phyloP scores from a whole-genome alignment of 179 eudicot species.

The Beta macrorhiza region DNA sequence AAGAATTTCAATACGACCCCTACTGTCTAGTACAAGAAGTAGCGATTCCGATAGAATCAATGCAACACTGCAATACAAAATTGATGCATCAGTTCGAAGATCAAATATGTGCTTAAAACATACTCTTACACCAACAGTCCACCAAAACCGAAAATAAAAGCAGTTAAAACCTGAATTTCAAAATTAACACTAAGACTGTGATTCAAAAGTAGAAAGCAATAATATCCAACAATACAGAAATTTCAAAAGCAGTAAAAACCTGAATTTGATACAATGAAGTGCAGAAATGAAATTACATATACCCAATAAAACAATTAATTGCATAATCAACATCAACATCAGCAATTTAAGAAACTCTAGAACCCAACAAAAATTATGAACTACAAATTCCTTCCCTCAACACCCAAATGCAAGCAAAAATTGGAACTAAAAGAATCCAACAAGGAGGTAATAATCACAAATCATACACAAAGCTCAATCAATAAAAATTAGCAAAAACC shows the following conservation, averaged over 20 bases:
- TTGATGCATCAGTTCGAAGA: slow-evolving; percentile 11
- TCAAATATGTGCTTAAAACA: neutral
- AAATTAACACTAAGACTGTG: neutral
- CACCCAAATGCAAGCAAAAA: neutral
- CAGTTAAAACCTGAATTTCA: neutral
- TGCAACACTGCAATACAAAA: slow-evolving; percentile 21
- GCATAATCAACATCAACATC: neutral
- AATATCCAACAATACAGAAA: neutral
- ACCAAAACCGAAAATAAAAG: neutral
- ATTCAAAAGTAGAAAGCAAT: neutral
- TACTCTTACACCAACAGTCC: neutral
- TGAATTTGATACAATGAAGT: neutral
- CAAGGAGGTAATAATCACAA: neutral
- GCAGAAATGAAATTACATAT: neutral
- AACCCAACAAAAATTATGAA: neutral
- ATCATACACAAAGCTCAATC: slow-evolving; percentile 15
- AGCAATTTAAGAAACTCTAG: neutral
- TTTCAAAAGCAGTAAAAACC: neutral
- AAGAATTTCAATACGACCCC: neutral
- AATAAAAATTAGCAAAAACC: slow-evolving; percentile 4
- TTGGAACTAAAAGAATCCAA: neutral
- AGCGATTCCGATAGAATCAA: slow-evolving; percentile 15
- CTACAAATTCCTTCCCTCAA: neutral
- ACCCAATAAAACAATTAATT: neutral
- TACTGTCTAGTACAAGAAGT: neutral